Percentiles rank a stretch among this genome's conserved stretches.
These are phyloP conservation scores for Bryopsis sp. DNA, from an alignment of 139 green algal genomes.

Conservation along the genomic window DNA sequence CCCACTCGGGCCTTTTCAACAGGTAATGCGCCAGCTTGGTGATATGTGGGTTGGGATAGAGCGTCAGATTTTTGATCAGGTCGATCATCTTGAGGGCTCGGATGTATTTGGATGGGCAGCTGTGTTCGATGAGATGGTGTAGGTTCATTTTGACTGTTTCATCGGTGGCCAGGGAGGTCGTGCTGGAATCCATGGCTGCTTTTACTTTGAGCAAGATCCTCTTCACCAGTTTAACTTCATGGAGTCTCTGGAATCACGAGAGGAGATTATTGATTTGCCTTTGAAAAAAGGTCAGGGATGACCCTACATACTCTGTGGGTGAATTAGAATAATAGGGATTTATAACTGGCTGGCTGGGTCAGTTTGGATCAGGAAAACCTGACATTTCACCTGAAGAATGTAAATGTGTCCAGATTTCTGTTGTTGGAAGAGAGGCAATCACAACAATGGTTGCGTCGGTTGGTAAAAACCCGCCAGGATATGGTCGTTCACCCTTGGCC, in stretches of 20 bases:
- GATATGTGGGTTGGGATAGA: conserved; percentile 6
- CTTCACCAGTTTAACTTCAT: conserved; percentile 4
- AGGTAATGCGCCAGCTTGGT: not conserved
- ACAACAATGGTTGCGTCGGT: too few species aligned
- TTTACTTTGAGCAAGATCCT: not conserved
- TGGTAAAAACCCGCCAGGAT: too few species aligned
- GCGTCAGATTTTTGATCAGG: not conserved
- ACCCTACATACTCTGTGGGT: too few species aligned
- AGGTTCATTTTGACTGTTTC: conserved; percentile 10
- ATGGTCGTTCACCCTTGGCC: too few species aligned
- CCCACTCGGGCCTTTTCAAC: conserved; percentile 3
- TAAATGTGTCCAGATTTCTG: too few species aligned
- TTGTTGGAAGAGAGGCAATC: too few species aligned
- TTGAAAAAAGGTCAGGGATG: too few species aligned
- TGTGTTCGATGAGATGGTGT: conserved; percentile 2
- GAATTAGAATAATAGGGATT: too few species aligned
- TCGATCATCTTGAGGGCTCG: not conserved
- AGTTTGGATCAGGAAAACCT: too few species aligned
- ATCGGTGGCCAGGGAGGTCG: not conserved
- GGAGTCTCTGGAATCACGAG: conserved; percentile 11
- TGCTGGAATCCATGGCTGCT: not conserved
- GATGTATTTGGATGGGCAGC: not conserved
- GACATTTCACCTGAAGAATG: too few species aligned
- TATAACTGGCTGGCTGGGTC: too few species aligned
- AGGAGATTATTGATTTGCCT: too few species aligned